Evolutionary conservation across 495 filamentous ascomycete genomes (phyloP), one percentile per base, ranked within the genome.

Genomic region (Neurospora sp.): DNA sequence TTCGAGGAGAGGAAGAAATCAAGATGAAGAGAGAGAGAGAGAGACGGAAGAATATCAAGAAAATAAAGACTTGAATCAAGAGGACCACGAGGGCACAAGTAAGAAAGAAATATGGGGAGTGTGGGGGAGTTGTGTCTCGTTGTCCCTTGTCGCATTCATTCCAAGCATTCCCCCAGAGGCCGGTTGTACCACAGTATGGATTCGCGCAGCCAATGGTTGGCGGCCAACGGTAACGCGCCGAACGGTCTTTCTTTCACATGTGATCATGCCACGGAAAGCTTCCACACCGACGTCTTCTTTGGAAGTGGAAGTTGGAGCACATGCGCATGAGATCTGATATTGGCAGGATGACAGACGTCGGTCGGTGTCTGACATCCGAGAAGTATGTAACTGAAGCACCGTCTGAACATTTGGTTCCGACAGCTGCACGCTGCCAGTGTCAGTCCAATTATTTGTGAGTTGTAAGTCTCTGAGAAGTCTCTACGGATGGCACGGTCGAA

Each of bases 1-100:
- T 14, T 70, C 10, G 3, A 9, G 37, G 37, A 40, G 69, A 70
- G 10, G 9, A 16, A 53, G 69, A 48, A 40, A 40, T 35, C 2
- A 16, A n/a, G 12, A 71, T 18, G 38, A 70, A 71, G 27, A 46
- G 68, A 72, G 66, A 66, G 69, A 69, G 69, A 69, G 38, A 31
- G 20, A 46, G 14, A 38, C 5, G 37, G 37, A 12, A 11, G 39
- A 74, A 66, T 22, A 69, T 48, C 48, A 69, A 68, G 42, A 66
- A 66, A 35, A 66, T 66, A 66, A 18, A 35, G 27, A 18, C 53
- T 18, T 66, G 27, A 37, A 66, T 35, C 14, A 16, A 35, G 53
- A 35, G 27, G 53, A 35, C 53, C 53, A 66, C 53, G 27, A 66
- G 53, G 53, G 53, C 53, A 59, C 44, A 42, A 42, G 41, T 42